Evolutionary conservation across 768 basidiomycete species (phyloP), one percentile per base, ranked within the genome.

Genomic region (Peribolospora kevripleyi): DNA sequence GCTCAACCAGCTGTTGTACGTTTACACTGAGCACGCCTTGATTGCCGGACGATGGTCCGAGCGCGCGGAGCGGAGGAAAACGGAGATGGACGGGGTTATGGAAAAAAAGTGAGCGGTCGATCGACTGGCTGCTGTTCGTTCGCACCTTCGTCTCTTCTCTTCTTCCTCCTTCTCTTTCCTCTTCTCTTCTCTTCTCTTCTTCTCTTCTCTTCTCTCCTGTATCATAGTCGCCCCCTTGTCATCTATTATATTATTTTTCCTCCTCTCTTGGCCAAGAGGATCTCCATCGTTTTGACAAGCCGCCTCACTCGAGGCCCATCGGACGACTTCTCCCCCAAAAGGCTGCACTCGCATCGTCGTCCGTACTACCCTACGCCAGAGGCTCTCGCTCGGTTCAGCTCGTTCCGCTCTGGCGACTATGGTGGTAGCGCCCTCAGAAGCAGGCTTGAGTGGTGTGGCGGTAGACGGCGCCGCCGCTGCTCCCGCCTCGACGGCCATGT

Each of bases 41-140:
- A 25, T 25, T 25, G 25, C 25, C 1, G 25, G 1, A 25, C 25
- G 25, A 25, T 25, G 25, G 25, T 25, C 25, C 25, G 25, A 25
- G 25, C 25, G 25, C 25, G 25, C 25, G 25, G 25, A 25, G 25
- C 25, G 25, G 25, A 25, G 25, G 25, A 25, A 25, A 25, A 25
- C 25, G 25, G 25, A 25, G 25, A 25, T 25, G 25, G 25, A 25
- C 25, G 25, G 25, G 25, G 25, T 25, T 25, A 25, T 25, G 25
- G 25, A 25, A 25, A 25, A 25, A 25, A 25, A 25, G 8, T 48
- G 47, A n/a, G 7, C 8, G 10, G 7, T 13, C 14, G n/a, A 25
- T 48, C 47, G 7, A 48, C 37, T 13, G 7, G 37, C 54, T 58
- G 4, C 51, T 58, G 37, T 52, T 58, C 52, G 57, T 55, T 40